Evolutionary conservation across 2,329 filamentous ascomycete species (phyloP), one percentile per base, ranked within the genome.

Genomic region (Colletotrichum sp.): DNA sequence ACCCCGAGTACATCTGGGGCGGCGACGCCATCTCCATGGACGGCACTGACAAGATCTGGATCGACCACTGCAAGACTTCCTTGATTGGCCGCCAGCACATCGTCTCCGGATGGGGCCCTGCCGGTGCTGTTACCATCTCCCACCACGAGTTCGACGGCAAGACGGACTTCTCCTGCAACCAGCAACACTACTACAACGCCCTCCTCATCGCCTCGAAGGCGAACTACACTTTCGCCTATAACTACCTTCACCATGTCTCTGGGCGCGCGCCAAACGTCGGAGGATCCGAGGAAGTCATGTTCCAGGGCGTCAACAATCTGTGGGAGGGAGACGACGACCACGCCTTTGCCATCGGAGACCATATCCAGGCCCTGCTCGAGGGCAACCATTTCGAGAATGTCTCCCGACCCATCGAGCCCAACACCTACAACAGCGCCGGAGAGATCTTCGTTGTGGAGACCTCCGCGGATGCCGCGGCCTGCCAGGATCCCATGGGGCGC

Each of bases 121-220:
- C 44, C 44, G 44, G 44, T 3, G 44, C 44, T 5, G 44, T 52
- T 2, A 52, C 44, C 6, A 52, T 52, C 44, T 52, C 86, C 18
- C 88, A 89, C 83, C 86, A 82, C 78, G 85, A 86, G 60, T 85
- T 89, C 71, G 83, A 89, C 70, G 87, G 88, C 8, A 76, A 77
- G 4, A 87, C 87, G 0, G 80, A 78, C 28, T 87, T 83, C 79
- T 88, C 86, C 1, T 89, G 87, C 77, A 85, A 89, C 72, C 81
- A 81, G 28, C 82, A 89, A 65, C 87, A 88, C 79, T 89, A 89
- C 82, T 89, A 87, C 87, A 83, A 81, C 6, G 81, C 87, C 67
- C 84, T 87, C 68, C 83, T 88, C 75, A 80, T 82, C 59, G 87
- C 84, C 8, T 81, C 82, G 12, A 80, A 80, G 55, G 87, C 88